Conservation (phyloP, 208 protist genomes). For the Acanthamoeba pearcei region DNA sequence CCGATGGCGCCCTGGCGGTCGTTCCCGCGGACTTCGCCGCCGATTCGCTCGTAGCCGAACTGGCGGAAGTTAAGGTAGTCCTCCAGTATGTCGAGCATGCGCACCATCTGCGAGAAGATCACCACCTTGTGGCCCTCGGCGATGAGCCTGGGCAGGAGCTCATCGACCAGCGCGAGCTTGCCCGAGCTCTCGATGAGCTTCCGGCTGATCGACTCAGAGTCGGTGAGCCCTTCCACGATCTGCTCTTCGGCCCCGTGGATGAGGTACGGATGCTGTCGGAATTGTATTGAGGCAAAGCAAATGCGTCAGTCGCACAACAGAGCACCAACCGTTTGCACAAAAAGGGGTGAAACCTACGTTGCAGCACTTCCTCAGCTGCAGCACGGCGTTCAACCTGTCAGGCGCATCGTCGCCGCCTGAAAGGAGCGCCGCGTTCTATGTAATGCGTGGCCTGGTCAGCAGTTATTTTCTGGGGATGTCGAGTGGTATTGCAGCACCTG, state of each 20-base stretch:
- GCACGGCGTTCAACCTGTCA: constrained; percentile 90
- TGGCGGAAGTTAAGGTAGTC: constrained; percentile 86
- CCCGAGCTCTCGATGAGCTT: constrained; percentile 82
- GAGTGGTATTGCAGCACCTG: constrained; percentile 77
- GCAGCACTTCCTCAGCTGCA: constrained; percentile 92
- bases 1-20: constrained; percentile 89
- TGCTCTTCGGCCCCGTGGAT: constrained; percentile 85
- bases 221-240: constrained; percentile 4
- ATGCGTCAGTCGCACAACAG: not conserved
- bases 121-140: constrained; percentile 87
- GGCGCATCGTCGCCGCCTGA: constrained; percentile 67
- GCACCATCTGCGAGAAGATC: constrained; percentile 90
- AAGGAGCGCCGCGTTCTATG: constrained; percentile 51
- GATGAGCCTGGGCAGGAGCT: constrained; percentile 92
- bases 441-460: too few relatives aligned
- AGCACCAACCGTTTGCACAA: not conserved
- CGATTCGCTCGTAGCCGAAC: constrained; percentile 89
- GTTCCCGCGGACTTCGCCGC: constrained; percentile 86
- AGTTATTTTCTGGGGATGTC: too few relatives aligned
- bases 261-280: constrained; percentile 80
- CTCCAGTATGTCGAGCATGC: constrained; percentile 90
- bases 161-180: constrained; percentile 96
- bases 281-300: not conserved
- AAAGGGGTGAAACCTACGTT: constrained; percentile 76
- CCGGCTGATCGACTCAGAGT: constrained; percentile 23